Conservation (phyloP, 2,329 filamentous ascomycete species). For the Penicillium polonicum region DNA sequence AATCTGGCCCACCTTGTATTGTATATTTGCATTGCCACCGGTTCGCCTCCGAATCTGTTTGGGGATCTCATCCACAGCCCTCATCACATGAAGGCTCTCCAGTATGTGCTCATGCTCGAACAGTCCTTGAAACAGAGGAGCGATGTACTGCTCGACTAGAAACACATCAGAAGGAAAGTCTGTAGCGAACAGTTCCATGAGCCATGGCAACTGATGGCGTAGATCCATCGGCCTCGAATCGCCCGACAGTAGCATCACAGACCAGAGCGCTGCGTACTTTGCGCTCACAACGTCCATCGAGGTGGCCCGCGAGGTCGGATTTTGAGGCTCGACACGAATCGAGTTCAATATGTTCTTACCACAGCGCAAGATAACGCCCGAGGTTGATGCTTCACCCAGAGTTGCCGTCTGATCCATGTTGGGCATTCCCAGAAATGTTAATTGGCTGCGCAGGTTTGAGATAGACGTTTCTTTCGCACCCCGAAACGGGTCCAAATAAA, state of each 20-base stretch:
- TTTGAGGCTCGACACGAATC: conserved; percentile 53
- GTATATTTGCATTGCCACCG: conserved; percentile 48
- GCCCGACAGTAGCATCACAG: conserved; percentile 56
- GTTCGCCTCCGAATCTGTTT: conserved; percentile 47
- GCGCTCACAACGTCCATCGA: conserved; percentile 59
- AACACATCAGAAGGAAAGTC: conserved; percentile 70
- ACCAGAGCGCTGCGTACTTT: conserved; percentile 74
- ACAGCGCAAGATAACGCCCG: conserved; percentile 70
- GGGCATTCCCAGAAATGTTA: conserved; percentile 54
- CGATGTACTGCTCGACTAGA: conserved; percentile 66
- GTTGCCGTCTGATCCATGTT: conserved; percentile 48
- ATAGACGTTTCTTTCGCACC: conserved; percentile 65
- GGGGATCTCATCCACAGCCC: conserved; percentile 55
- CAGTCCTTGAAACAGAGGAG: conserved; percentile 57
- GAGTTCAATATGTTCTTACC: conserved; percentile 79
- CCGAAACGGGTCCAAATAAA: conserved; percentile 83
- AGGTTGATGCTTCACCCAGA: conserved; percentile 62
- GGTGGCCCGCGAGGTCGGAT: conserved; percentile 28
- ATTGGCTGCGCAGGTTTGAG: conserved; percentile 57
- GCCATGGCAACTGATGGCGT: conserved; percentile 62
- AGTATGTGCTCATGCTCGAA: conserved; percentile 56
- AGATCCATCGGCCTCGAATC: conserved; percentile 50
- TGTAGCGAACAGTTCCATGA: conserved; percentile 64
- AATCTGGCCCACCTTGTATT: conserved; percentile 74
- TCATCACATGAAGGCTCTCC: conserved; percentile 56